A percentile compares a stretch with the other conserved stretches of the same genome.
These are phyloP conservation scores for Coffea humblotiana DNA, from an alignment of 305 asterid genomes.

Conservation along the genomic window DNA sequence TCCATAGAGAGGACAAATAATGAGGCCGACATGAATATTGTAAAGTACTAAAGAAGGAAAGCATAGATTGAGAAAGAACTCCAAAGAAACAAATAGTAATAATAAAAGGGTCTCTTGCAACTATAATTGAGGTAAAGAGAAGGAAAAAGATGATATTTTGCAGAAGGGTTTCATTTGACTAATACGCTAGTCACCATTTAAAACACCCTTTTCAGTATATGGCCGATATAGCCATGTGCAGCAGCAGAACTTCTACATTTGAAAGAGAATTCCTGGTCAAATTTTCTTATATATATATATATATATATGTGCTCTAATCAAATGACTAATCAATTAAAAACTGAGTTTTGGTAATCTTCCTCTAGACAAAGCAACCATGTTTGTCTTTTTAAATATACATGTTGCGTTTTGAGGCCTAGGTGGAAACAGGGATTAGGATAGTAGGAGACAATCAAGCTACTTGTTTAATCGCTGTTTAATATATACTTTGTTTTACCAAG, in stretches of 20 bases:
- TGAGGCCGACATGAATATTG: not conserved
- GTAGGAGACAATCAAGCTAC: constrained; percentile 1
- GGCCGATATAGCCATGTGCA: constrained; percentile 22
- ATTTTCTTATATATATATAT: not conserved
- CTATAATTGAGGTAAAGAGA: constrained; percentile 10
- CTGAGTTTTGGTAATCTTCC: constrained; percentile 5
- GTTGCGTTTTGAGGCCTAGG: not conserved
- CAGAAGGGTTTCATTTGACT: constrained; percentile 4
- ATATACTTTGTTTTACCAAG: not conserved
- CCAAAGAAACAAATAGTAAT: not conserved
- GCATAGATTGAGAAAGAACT: constrained; percentile 11
- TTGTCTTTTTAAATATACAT: not conserved
- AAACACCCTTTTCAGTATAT: constrained; percentile 8
- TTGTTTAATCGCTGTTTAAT: not conserved
- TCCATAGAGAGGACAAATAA: not conserved
- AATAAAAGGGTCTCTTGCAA: not conserved
- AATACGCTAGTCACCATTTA: not conserved
- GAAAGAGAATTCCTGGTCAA: constrained; percentile 12
- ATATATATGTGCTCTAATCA: not conserved
- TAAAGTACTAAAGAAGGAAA: not conserved
- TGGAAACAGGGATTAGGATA: not conserved
- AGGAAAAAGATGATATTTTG: constrained; percentile 8
- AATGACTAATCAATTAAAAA: not conserved
- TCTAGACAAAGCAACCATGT: not conserved
- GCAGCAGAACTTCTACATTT: not conserved